Percentiles rank a stretch among this genome's conserved stretches.
Conservation (phyloP, 306 rosid genomes). For the Hippophae rhamnoides region DNA sequence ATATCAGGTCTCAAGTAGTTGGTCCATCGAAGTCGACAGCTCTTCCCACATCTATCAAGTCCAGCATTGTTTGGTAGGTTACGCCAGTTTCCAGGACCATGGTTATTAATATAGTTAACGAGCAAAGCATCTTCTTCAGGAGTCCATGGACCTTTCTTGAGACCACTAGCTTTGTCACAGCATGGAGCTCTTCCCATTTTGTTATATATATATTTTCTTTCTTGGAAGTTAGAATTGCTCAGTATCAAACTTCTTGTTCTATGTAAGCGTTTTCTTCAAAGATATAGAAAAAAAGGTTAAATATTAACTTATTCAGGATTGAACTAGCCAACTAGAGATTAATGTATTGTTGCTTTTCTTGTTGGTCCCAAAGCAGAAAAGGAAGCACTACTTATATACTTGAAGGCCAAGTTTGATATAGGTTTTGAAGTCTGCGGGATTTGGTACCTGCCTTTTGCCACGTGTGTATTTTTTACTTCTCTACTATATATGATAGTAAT, state of each 20-base stretch:
- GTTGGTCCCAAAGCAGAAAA: constrained; percentile 14
- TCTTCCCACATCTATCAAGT: constrained; percentile 84
- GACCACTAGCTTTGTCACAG: constrained; percentile 61
- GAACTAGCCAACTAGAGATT: constrained; percentile 1
- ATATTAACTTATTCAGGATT: constrained; percentile 1
- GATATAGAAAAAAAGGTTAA: too few relatives aligned
- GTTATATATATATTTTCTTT: neutral
- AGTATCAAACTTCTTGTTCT: neutral
- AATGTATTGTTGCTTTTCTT: constrained; percentile 15
- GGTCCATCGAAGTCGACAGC: constrained; percentile 94
- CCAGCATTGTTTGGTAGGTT: constrained; percentile 83
- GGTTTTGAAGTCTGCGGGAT: constrained; percentile 52
- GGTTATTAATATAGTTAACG: constrained; percentile 38
- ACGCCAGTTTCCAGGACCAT: constrained; percentile 86
- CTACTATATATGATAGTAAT: too few relatives aligned
- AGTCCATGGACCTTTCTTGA: constrained; percentile 96
- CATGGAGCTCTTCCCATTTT: constrained; percentile 95
- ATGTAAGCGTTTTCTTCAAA: neutral
- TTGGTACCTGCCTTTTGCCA: constrained; percentile 82
- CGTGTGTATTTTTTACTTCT: neutral
- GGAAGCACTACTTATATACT: constrained; percentile 27
- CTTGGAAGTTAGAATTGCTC: neutral
- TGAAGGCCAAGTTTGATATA: constrained; percentile 20
- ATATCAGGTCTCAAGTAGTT: constrained; percentile 89
- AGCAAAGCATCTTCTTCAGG: constrained; percentile 78